Evolutionary conservation across 1,139 yeast genomes (phyloP).

Genomic region (Saccharomycopsis phalli): DNA sequence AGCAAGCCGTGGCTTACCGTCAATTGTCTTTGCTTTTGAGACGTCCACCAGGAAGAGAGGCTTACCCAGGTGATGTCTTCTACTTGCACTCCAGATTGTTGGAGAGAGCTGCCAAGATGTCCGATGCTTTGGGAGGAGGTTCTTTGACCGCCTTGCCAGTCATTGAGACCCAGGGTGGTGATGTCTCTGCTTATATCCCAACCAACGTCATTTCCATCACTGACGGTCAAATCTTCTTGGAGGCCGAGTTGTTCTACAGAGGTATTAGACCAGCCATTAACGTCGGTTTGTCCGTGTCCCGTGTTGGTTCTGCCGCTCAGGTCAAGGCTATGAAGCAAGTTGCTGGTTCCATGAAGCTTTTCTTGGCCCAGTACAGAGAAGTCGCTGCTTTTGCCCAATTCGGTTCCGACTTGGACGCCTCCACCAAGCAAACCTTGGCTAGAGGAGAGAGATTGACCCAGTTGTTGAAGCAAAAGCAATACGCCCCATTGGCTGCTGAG

Average conservation of each 20-base stretch:
- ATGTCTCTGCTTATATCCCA: conserved; percentile 96
- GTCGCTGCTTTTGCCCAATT: conserved; percentile 99
- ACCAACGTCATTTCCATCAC: conserved; percentile 96
- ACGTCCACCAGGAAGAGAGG: conserved; percentile 97
- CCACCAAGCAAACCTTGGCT: conserved; percentile 96
- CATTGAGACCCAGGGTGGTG: conserved; percentile 99
- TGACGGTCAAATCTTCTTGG: conserved; percentile 97
- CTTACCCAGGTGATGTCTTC: conserved; percentile 96
- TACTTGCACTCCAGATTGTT: conserved; percentile 92
- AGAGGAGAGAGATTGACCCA: conserved; percentile 99
- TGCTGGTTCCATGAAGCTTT: conserved; percentile 99
- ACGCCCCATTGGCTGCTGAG: conserved; percentile 94
- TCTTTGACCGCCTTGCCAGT: conserved; percentile 94
- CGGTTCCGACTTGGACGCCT: conserved; percentile 99
- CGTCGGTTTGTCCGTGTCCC: conserved; percentile 99
- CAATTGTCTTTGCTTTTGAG: conserved; percentile 95
- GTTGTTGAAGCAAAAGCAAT: conserved; percentile 96
- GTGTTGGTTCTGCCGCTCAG: conserved; percentile 99
- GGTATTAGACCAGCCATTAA: conserved; percentile 99
- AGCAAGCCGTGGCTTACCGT: conserved; percentile 99
- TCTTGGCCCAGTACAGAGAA: conserved; percentile 99
- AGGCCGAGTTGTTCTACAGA: conserved; percentile 99
- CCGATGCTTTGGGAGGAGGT: conserved; percentile 83
- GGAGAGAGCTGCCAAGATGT: conserved; percentile 98
- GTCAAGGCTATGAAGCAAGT: conserved; percentile 99